Percentiles rank a stretch among this genome's conserved stretches.
phyloP scores from a whole-genome alignment of 768 basidiomycete genomes.

The Lentinula aciculospora region DNA sequence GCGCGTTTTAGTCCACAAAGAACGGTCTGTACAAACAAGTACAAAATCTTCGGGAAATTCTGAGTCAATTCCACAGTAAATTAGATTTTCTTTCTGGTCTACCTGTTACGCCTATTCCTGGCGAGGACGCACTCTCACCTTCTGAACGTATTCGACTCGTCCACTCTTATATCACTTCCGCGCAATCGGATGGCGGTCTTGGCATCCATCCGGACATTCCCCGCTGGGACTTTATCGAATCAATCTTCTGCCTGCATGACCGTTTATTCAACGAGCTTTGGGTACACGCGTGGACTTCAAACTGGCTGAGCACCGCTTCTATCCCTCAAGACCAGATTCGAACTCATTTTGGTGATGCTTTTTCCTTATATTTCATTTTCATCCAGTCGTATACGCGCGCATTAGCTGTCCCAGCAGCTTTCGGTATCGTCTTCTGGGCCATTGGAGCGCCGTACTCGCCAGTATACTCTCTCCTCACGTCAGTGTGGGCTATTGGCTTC shows the following conservation, averaged over 20 bases:
- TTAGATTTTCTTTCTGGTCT: slow-evolving; percentile 75
- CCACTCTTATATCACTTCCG: slow-evolving; percentile 64
- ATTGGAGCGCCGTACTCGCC: slow-evolving; percentile 70
- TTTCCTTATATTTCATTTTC: slow-evolving; percentile 89
- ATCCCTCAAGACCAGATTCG: neutral
- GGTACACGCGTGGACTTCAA: slow-evolving; percentile 64
- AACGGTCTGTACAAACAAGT: slow-evolving; percentile 43
- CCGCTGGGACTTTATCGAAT: slow-evolving; percentile 77
- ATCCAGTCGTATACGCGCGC: slow-evolving; percentile 78
- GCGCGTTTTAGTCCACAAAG: slow-evolving; percentile 61
- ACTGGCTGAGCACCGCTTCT: neutral
- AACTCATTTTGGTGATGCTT: slow-evolving; percentile 68
- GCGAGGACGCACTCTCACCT: slow-evolving; percentile 46
- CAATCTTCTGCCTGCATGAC: slow-evolving; percentile 82
- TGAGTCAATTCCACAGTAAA: slow-evolving; percentile 34
- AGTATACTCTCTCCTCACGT: slow-evolving; percentile 66
- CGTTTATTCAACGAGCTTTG: slow-evolving; percentile 75
- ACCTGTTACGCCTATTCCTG: slow-evolving; percentile 42
- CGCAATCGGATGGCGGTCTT: slow-evolving; percentile 69
- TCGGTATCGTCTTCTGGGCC: slow-evolving; percentile 68
- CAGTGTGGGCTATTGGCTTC: slow-evolving; percentile 81
- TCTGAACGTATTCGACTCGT: slow-evolving; percentile 79
- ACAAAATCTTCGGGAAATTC: neutral
- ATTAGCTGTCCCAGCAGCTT: slow-evolving; percentile 66
- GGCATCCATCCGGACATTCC: slow-evolving; percentile 68